These are phyloP conservation scores for Cladosporium oxysporum DNA, from an alignment of 2,329 filamentous ascomycete species.

Conservation along the genomic window DNA sequence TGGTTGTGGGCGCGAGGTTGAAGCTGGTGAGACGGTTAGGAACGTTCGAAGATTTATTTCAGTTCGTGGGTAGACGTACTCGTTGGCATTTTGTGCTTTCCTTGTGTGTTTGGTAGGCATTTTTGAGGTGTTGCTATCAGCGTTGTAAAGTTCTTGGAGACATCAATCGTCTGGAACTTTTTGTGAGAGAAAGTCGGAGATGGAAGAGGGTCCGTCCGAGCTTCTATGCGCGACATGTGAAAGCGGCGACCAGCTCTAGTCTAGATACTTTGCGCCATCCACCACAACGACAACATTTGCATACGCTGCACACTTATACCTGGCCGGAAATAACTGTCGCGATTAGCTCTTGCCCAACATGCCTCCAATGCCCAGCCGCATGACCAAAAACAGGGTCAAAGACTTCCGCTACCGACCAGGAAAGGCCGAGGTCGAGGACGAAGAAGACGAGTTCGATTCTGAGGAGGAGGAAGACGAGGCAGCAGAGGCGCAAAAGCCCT, in stretches of 20 bases:
- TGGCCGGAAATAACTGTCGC: neutral
- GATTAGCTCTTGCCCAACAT: conserved; percentile 37
- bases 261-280: neutral
- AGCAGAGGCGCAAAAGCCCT: conserved; percentile 33
- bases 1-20: conserved; percentile 61
- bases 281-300: neutral
- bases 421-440: conserved; percentile 64
- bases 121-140: neutral
- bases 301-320: neutral
- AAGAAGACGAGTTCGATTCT: conserved; percentile 43
- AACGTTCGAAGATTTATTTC: conserved; percentile 32
- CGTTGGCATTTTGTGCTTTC: conserved; percentile 44
- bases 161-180: conserved; percentile 12
- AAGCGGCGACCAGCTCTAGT: neutral
- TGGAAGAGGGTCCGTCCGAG: conserved; percentile 2
- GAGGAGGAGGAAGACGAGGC: conserved; percentile 56
- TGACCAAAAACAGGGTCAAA: conserved; percentile 87
- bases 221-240: neutral
- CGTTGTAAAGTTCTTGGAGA: neutral
- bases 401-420: conserved; percentile 83
- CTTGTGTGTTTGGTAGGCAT: conserved; percentile 39
- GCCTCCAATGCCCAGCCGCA: conserved; percentile 70
- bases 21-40: conserved; percentile 48
- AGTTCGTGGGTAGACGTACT: conserved; percentile 40
- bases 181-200: conserved; percentile 13